Evolutionary conservation across 441 rosid genomes (phyloP).

Genomic region (Croton setiger): DNA sequence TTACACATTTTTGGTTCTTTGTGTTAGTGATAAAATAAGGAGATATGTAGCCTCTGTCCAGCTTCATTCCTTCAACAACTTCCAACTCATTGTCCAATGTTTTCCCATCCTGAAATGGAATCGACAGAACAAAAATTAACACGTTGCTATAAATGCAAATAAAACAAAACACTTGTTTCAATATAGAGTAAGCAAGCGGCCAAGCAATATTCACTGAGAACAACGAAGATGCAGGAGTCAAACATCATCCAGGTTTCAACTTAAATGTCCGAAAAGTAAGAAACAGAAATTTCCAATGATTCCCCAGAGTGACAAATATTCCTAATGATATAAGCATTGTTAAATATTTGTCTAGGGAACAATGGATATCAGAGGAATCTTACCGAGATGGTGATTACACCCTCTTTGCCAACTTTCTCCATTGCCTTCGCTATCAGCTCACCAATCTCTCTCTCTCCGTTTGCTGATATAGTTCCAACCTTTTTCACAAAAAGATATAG

Average conservation of each 20-base stretch:
- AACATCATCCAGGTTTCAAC: background rate
- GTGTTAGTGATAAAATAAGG: slow-evolving; percentile 80
- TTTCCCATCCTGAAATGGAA: slow-evolving; percentile 65
- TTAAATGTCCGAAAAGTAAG: slow-evolving; percentile 3
- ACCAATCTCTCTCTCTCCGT: slow-evolving; percentile 80
- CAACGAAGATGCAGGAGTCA: background rate
- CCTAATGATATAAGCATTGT: background rate
- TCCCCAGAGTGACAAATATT: background rate
- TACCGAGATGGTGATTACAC: slow-evolving; percentile 71
- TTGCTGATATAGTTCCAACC: slow-evolving; percentile 68
- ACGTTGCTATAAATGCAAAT: background rate
- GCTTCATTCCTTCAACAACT: slow-evolving; percentile 91
- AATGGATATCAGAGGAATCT: slow-evolving; percentile 16
- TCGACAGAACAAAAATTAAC: background rate
- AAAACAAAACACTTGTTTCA: background rate
- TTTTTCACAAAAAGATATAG: slow-evolving; percentile 2
- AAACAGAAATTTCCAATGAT: background rate
- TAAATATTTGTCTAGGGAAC: background rate
- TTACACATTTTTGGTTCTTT: slow-evolving; percentile 88
- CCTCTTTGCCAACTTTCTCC: slow-evolving; percentile 84
- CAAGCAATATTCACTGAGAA: background rate
- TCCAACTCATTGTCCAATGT: slow-evolving; percentile 77
- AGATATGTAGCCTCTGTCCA: slow-evolving; percentile 81
- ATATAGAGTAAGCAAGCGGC: background rate
- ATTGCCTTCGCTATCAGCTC: slow-evolving; percentile 79